Evolutionary conservation across 345 rosid species (phyloP).

Genomic region (Sisymbrium irio): DNA sequence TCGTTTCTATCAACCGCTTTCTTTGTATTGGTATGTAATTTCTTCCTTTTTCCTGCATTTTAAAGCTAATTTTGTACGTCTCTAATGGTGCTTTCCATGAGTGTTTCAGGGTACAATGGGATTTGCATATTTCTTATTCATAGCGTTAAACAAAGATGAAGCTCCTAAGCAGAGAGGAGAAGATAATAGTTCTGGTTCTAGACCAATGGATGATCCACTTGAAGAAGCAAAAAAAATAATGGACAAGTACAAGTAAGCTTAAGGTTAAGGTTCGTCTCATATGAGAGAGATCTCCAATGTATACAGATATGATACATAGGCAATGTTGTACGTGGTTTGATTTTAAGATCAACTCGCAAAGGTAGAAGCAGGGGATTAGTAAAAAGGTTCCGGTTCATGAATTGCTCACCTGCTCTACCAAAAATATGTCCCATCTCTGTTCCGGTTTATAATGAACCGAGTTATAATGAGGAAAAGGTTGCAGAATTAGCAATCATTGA

Average conservation of each 20-base stretch:
- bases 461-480: not conserved
- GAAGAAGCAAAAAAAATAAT: conserved; percentile 93
- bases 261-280: not conserved
- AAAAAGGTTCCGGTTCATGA: not conserved
- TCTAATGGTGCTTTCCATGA: not conserved
- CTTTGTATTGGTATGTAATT: conserved; percentile 67
- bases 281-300: not conserved
- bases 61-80: not conserved
- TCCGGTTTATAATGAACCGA: not conserved
- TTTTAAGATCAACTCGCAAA: not conserved
- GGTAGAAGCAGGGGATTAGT: not conserved
- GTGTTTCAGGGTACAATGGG: conserved; percentile 85
- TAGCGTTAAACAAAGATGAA: conserved; percentile 81
- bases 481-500: not conserved
- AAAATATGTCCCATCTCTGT: not conserved
- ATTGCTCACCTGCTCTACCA: not conserved
- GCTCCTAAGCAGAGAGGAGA: conserved; percentile 50
- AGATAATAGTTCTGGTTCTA: conserved; percentile 18
- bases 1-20: conserved; percentile 76
- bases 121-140: conserved; percentile 71
- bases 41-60: not conserved
- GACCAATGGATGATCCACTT: conserved; percentile 42
- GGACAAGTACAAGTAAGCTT: conserved; percentile 87
- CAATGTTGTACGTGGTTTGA: not conserved
- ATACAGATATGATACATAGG: conserved; percentile 4